Evolutionary conservation across 495 filamentous ascomycete genomes (phyloP), one percentile per base, ranked within the genome.

Genomic region (Clavariopsis aquatica): DNA sequence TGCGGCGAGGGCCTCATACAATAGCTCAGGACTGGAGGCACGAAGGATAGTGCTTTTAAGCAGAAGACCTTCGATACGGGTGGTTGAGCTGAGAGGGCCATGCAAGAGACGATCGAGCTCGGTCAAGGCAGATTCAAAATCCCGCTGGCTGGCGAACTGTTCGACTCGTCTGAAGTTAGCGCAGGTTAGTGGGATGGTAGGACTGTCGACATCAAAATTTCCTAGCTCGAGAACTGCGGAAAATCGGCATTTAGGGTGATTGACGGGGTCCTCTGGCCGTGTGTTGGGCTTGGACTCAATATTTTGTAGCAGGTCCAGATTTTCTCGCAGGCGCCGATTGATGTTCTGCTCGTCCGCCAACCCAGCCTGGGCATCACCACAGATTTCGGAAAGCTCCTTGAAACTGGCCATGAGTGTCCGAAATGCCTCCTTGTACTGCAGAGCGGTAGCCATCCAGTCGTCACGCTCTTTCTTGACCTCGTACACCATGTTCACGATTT

Each of bases 381-480:
- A 34, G 31, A 34, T 34, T 5, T 34, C 31, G 5, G 31, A 34
- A 34, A 34, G 31, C 31, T 6, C 31, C 12, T 12, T 34, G 31
- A 34, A 34, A 34, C 31, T 5, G 12, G 31, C 31, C 5, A 12
- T 12, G 31, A 34, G 31, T 12, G 31, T 34, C 6, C 12, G 12
- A 12, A 34, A 34, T 12, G 41, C 7, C 57, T 49, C 12, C 41
- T 65, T 60, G 61, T 55, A 61, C 36, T 38, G 31, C 7, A 2
- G 12, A 7, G 66, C 56, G n/a, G 41, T 47, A 12, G 27, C 28
- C 26, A 34, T 15, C 56, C 56, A 60, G 12, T 15, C 38, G 24
- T 69, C 55, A 2, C 61, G 38, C 19, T 69, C 55, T 29, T 45
- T 20, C 27, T 61, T 69, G 27, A 69, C 29, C 9, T 28, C 23